Base-by-base conservation (phyloP, 2,329 filamentous ascomycete species). In the Torrubiella hemipterigena region DNA sequence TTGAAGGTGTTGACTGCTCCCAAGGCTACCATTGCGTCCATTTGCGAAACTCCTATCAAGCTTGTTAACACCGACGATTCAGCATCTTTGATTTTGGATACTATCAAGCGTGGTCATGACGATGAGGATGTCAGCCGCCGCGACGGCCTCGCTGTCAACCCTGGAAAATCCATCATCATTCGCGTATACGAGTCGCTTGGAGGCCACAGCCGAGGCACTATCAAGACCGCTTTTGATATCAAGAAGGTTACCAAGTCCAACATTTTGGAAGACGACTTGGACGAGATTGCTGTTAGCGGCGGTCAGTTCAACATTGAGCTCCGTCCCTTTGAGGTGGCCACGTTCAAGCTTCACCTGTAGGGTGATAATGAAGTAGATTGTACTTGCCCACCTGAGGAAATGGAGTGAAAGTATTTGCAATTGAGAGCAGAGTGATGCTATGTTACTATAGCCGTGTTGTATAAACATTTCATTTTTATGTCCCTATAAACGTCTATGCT, bases 81-180 rank as follows among this genome's bases (percentile, higher is more conserved):
- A 15, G 51, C 65, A 8, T 78, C 81, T 3, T 61, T 98, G 14
- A 64, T 98, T 4, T 63, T 98, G 1, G 91, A 98, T 51, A 80
- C 78, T 1, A 69, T 98, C 54, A 98, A 98, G 68, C 79, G 91
- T 35, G 91, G 84, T n/a, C 82, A 89, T 50, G 82, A 89, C 45
- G 82, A 89, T 42, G 77, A 80, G 46, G 82, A 86, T 42, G 70
- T 86, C 26, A 73, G 67, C 27, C 56, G 66, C 12, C 67, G 64
- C 4, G 70, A 72, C 15, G 69, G 71, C 21, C 57, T 89, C 19
- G 69, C 72, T 4, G 63, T 63, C 41, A 73, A 81, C 35, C 70
- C 73, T 43, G 86, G 84, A 1, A 72, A 73, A 52, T 93, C 82
- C 50, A 69, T 96, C 28, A 78, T 98, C 37, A 42, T 95, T 36